phyloP scores from a whole-genome alignment of 345 rosid genomes.

The Jatropha curcas region DNA sequence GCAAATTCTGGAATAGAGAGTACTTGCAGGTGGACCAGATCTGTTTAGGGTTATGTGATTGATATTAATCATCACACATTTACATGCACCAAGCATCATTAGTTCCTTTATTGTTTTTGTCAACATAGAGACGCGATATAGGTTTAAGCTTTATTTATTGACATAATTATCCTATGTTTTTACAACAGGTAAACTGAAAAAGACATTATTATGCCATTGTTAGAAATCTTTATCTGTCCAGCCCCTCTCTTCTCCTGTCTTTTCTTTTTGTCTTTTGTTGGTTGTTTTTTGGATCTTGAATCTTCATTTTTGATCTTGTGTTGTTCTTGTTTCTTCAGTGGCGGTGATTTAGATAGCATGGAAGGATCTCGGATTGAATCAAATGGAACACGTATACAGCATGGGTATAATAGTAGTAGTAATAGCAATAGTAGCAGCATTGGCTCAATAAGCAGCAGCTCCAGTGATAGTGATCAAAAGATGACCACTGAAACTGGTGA shows the following conservation, averaged over 20 bases:
- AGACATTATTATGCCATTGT: neutral
- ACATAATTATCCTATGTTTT: too few relatives aligned
- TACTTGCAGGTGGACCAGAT: neutral
- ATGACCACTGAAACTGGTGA: slow-evolving; percentile 72
- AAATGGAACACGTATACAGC: slow-evolving; percentile 53
- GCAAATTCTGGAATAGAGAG: neutral
- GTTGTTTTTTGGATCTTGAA: slow-evolving; percentile 9
- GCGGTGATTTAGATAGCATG: slow-evolving; percentile 58
- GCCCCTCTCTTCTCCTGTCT: neutral
- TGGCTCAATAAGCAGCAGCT: slow-evolving; percentile 86
- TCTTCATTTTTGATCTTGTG: slow-evolving; percentile 8
- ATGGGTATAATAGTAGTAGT: slow-evolving; percentile 81
- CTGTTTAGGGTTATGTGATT: neutral
- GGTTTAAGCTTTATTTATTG: neutral
- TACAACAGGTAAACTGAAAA: too few relatives aligned
- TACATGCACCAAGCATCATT: neutral
- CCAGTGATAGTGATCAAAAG: slow-evolving; percentile 80
- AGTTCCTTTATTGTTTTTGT: neutral
- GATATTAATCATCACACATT: neutral
- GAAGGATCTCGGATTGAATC: slow-evolving; percentile 69
- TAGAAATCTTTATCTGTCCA: neutral
- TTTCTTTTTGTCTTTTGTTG: neutral
- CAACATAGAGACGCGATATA: neutral
- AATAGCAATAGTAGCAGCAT: slow-evolving; percentile 93
- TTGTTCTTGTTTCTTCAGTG: slow-evolving; percentile 49